These are phyloP conservation scores for Lactarius tabidus DNA, from an alignment of 768 basidiomycete species.

Conservation along the genomic window DNA sequence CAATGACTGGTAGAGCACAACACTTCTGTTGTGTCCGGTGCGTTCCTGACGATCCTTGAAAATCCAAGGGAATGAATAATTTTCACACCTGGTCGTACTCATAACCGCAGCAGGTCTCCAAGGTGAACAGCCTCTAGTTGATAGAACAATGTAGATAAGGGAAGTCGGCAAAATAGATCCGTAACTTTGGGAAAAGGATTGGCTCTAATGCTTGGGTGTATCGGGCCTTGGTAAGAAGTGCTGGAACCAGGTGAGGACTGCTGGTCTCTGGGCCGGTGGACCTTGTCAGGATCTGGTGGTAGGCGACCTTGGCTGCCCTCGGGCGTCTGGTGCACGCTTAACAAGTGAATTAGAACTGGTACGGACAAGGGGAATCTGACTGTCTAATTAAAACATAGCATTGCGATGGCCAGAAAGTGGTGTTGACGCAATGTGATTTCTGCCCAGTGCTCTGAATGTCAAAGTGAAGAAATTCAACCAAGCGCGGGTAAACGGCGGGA, in stretches of 20 bases:
- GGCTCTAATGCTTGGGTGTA: conserved; percentile 76
- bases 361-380: conserved; percentile 80
- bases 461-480: conserved; percentile 78
- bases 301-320: conserved; percentile 51
- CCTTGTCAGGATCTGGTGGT: conserved; percentile 38
- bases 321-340: conserved; percentile 59
- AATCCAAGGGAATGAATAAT: conserved; percentile 71
- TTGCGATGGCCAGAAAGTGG: conserved; percentile 72
- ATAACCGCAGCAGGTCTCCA: conserved; percentile 79
- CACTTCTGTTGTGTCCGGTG: conserved; percentile 70
- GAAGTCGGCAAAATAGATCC: conserved; percentile 78
- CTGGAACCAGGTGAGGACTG: conserved; percentile 65
- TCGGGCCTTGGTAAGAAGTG: conserved; percentile 73
- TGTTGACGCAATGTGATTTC: conserved; percentile 80
- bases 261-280: conserved; percentile 47
- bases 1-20: conserved; percentile 66
- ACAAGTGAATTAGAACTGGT: conserved; percentile 72
- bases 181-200: conserved; percentile 79
- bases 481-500: conserved; percentile 77
- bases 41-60: conserved; percentile 75
- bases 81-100: conserved; percentile 71
- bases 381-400: conserved; percentile 84
- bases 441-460: conserved; percentile 81
- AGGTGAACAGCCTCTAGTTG: conserved; percentile 80
- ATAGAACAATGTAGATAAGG: conserved; percentile 79